A percentile compares a stretch with the other conserved stretches of the same genome.
These are phyloP conservation scores for Yamadazyma membranifaciens DNA, from an alignment of 1,139 yeast genomes.

Conservation along the genomic window DNA sequence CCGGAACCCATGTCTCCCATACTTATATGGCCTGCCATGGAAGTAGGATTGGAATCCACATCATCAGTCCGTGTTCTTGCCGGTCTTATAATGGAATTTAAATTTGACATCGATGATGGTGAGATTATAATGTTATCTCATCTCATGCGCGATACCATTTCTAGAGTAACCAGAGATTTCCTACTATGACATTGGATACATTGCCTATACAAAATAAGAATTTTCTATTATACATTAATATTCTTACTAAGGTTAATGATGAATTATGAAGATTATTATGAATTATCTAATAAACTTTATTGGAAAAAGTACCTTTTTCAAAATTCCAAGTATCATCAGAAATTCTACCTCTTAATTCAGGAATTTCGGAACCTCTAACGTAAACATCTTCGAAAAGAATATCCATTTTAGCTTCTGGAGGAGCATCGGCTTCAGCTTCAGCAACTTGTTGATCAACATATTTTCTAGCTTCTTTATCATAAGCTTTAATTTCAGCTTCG, in stretches of 20 bases:
- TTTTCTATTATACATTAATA: no score
- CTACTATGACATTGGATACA: no score
- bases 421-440: slow-evolving; percentile 89
- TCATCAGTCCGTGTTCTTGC: slow-evolving; percentile 45
- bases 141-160: background rate
- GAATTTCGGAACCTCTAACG: slow-evolving; percentile 91
- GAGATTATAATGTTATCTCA: background rate
- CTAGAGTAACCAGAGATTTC: background rate
- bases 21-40: slow-evolving; percentile 65
- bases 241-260: no score
- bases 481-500: slow-evolving; percentile 90
- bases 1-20: slow-evolving; percentile 79
- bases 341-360: slow-evolving; percentile 93
- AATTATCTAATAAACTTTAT: slow-evolving; percentile 41
- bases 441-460: slow-evolving; percentile 93
- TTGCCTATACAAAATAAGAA: no score
- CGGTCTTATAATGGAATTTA: slow-evolving; percentile 62
- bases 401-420: slow-evolving; percentile 94
- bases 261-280: no score
- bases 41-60: slow-evolving; percentile 63
- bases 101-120: slow-evolving; percentile 7
- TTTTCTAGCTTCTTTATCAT: slow-evolving; percentile 94
- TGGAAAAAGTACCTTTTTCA: slow-evolving; percentile 67
- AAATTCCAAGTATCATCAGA: slow-evolving; percentile 92
- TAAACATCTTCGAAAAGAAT: slow-evolving; percentile 95